These are phyloP conservation scores for Afroboletus lepidellus DNA, from an alignment of 1,284 basidiomycete genomes.

Conservation along the genomic window DNA sequence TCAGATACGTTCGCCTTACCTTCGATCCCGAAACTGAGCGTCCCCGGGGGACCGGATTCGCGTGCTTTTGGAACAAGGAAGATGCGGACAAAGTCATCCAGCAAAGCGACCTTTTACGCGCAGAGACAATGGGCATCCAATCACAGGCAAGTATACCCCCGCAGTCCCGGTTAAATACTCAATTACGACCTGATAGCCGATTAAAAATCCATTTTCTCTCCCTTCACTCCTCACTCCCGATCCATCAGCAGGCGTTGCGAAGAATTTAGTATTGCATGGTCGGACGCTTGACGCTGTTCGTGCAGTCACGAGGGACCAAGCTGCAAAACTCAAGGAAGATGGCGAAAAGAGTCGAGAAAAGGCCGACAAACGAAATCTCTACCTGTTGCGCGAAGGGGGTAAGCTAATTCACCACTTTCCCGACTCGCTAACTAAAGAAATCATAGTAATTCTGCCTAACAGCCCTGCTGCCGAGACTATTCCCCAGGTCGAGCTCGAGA, in stretches of 20 bases:
- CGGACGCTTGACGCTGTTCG: slow-evolving; percentile 88
- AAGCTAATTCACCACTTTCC: slow-evolving; percentile 23
- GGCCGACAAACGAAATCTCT: slow-evolving; percentile 94
- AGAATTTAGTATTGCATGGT: slow-evolving; percentile 86
- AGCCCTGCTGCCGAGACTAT: slow-evolving; percentile 74
- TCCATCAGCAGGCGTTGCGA: slow-evolving; percentile 84
- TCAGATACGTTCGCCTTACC: slow-evolving; percentile 92
- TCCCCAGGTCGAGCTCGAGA: slow-evolving; percentile 74
- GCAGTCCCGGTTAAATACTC: neutral
- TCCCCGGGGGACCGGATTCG: slow-evolving; percentile 94
- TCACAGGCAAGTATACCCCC: slow-evolving; percentile 29
- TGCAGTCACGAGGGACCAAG: slow-evolving; percentile 89
- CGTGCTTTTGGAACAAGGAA: slow-evolving; percentile 94
- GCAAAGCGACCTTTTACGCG: slow-evolving; percentile 73
- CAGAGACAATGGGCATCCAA: slow-evolving; percentile 55
- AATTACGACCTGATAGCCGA: slow-evolving; percentile 39
- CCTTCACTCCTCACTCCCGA: slow-evolving; percentile 93
- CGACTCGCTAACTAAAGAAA: neutral
- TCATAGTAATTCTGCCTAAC: slow-evolving; percentile 82
- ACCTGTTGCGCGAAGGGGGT: slow-evolving; percentile 95
- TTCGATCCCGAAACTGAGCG: slow-evolving; percentile 83
- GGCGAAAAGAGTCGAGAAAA: slow-evolving; percentile 84
- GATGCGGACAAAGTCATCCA: slow-evolving; percentile 86
- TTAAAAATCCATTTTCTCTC: slow-evolving; percentile 82
- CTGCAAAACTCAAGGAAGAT: slow-evolving; percentile 83